Conservation (phyloP, 78 protist genomes). For the Polysphondylium violaceum region DNA sequence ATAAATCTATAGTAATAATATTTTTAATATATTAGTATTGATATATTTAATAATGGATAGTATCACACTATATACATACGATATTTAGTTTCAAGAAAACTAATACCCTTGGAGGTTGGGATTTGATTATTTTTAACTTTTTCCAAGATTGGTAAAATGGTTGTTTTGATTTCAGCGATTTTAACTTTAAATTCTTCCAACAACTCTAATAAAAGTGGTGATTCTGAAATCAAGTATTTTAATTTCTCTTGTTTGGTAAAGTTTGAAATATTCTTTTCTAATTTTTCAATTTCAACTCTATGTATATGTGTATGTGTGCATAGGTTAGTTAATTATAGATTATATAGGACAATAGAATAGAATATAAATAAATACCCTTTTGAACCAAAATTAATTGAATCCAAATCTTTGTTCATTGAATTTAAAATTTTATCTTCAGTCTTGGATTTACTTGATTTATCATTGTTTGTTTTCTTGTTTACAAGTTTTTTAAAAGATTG, state of each 20-base stretch:
- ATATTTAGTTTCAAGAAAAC: conserved; percentile 82
- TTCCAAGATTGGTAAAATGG: conserved; percentile 60
- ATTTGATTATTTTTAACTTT: conserved; percentile 44
- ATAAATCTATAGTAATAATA: conserved; percentile 51
- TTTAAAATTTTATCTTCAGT: conserved; percentile 71
- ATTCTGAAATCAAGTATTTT: conserved; percentile 53
- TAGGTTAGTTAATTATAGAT: background rate
- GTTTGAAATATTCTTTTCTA: conserved; percentile 44
- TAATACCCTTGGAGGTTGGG: conserved; percentile 79
- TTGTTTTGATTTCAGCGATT: conserved; percentile 34
- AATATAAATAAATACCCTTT: conserved; percentile 3
- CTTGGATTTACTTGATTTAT: conserved; percentile 2
- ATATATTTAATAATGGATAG: no score
- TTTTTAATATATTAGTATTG: background rate
- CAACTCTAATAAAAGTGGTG: conserved; percentile 71
- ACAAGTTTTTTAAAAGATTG: conserved; percentile 2
- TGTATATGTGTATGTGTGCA: background rate
- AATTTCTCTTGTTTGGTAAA: conserved; percentile 68
- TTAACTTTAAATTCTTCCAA: conserved; percentile 74
- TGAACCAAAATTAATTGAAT: conserved; percentile 57
- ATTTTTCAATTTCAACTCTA: conserved; percentile 45
- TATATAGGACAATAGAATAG: background rate
- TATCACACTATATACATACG: conserved; percentile 48
- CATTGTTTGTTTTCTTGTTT: conserved; percentile 17
- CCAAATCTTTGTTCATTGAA: conserved; percentile 51